These are phyloP conservation scores for Tetrapisispora phaffii DNA, from an alignment of 805 yeast genomes.

Conservation along the genomic window DNA sequence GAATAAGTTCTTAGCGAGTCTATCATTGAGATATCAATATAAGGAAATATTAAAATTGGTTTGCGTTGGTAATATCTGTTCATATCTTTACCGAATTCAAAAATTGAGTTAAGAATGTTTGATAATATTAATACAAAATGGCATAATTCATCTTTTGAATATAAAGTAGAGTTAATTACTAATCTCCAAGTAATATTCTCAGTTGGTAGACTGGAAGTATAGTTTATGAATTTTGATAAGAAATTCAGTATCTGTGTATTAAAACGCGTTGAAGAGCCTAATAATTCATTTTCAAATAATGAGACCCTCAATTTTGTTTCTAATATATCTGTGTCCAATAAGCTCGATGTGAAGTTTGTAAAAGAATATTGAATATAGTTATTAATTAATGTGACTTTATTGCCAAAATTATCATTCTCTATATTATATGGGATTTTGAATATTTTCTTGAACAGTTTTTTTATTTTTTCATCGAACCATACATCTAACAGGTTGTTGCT, in stretches of 20 bases:
- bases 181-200: conserved; percentile 31
- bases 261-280: conserved; percentile 19
- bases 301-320: conserved; percentile 25
- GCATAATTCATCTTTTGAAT: conserved; percentile 33
- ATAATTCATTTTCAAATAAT: conserved; percentile 11
- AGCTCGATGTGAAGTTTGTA: conserved; percentile 28
- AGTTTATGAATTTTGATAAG: conserved; percentile 27
- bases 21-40: conserved; percentile 50
- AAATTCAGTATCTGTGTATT: conserved; percentile 21
- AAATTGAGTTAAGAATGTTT: conserved; percentile 22
- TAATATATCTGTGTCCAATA: conserved; percentile 30
- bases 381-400: conserved; percentile 12
- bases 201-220: conserved; percentile 30
- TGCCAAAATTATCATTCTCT: conserved; percentile 14
- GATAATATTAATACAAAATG: conserved; percentile 35
- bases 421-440: conserved; percentile 8
- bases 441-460: conserved; percentile 5
- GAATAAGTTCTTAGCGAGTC: conserved; percentile 33
- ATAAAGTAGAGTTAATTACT: conserved; percentile 32
- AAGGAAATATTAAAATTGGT: conserved; percentile 41
- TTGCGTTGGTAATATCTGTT: conserved; percentile 34
- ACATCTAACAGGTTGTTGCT: conserved; percentile 7
- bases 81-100: conserved; percentile 27
- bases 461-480: neutral
- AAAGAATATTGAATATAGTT: conserved; percentile 19